Base-by-base conservation (phyloP, 768 basidiomycete genomes). In the Phlegmacium glaucopus region DNA sequence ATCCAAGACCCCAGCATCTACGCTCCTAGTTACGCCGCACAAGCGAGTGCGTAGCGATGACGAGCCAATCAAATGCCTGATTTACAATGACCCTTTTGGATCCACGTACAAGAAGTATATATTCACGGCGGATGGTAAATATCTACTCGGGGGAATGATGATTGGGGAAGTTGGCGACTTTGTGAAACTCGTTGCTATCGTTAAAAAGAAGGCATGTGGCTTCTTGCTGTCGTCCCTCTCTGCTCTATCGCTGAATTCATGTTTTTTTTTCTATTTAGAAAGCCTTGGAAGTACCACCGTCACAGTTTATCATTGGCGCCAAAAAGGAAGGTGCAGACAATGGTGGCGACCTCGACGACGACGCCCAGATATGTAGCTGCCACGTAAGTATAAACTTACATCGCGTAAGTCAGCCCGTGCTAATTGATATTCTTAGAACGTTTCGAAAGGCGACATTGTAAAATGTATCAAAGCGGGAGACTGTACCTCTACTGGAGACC, bases 71-170 rank as follows among this genome's bases (percentile, higher is more conserved):
- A 78, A 83, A 54, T 78, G 78, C 42, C 65, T 89, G 34, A 76
- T 76, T 3, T 90, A 88, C 61, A 72, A 78, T 39, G 87, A 90
- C 57, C 87, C 87, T 0, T 87, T 90, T 61, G 68, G 72, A n/a
- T 71, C 71, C 2, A 75, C 79, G 8, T 90, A 88, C 70, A 87
- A 88, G 65, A 88, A 87, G 67, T 87, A 85, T 51, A 77, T 88
- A 36, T 88, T 88, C 60, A 82, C 76, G 9, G 73, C 74, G 7
- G 84, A 88, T 56, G 87, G 86, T 9, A 81, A 83, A 62, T 74
- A 84, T 53, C 69, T 90, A 10, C 65, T 90, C 4, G 87, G 87
- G 10, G 87, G 87, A 4, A 85, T 87, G 77, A 85, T 88, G 84
- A 77, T 90, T n/a, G 87, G 86, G 3, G 83, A 86, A 56, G 78